These are phyloP conservation scores for Dactylonectria macrodidyma DNA, from an alignment of 2,329 filamentous ascomycete species.

Conservation along the genomic window DNA sequence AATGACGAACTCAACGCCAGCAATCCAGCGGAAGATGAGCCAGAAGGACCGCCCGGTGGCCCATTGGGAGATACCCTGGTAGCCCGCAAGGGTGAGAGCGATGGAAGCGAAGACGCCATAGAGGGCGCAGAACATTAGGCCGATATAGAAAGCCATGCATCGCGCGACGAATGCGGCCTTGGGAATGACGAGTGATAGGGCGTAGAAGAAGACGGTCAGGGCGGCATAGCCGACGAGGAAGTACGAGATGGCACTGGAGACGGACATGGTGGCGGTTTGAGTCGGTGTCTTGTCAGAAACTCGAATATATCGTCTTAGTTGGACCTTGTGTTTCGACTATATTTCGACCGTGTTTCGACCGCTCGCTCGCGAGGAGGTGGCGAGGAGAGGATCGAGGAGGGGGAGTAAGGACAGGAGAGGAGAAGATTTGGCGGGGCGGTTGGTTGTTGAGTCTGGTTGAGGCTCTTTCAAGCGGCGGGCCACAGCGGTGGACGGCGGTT, in stretches of 20 bases:
- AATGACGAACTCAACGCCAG: conserved; percentile 84
- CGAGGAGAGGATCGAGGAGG: background rate
- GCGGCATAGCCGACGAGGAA: conserved; percentile 67
- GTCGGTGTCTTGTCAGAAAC: background rate
- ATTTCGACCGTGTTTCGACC: conserved; percentile 5
- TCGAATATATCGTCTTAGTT: conserved; percentile 1
- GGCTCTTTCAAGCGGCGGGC: conserved; percentile 27
- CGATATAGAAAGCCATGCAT: conserved; percentile 75
- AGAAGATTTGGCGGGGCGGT: conserved; percentile 28
- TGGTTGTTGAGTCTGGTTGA: conserved; percentile 31
- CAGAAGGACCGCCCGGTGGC: conserved; percentile 85
- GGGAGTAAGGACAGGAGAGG: background rate
- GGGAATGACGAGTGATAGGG: conserved; percentile 71
- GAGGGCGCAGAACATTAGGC: conserved; percentile 71
- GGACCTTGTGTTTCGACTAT: background rate
- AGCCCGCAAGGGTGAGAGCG: conserved; percentile 78
- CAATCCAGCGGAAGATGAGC: conserved; percentile 80
- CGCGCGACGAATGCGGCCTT: conserved; percentile 79
- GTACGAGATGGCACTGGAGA: conserved; percentile 59
- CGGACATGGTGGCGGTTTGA: conserved; percentile 52
- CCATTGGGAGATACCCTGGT: conserved; percentile 88
- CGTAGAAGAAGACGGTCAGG: conserved; percentile 71
- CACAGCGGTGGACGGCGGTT: conserved; percentile 27
- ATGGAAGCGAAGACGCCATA: conserved; percentile 86
- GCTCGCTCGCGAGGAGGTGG: background rate